phyloP scores from a whole-genome alignment of 2,329 filamentous ascomycete genomes.

The Arthrocladium fulminans region DNA sequence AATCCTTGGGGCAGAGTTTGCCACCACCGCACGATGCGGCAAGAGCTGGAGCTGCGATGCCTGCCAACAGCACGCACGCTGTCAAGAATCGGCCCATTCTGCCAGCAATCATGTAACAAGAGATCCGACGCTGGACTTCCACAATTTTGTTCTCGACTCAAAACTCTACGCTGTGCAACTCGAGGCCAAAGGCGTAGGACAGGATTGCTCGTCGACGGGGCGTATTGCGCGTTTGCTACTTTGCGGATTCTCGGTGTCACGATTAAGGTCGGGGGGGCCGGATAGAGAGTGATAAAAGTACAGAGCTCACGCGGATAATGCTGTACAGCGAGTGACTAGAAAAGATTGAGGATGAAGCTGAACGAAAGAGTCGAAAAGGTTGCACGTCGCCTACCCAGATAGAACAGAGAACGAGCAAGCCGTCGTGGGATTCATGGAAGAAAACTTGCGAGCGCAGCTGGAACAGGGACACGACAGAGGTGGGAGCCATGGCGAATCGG shows the following conservation, averaged over 20 bases:
- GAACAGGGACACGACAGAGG: background rate
- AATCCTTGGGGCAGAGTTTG: slow-evolving; percentile 58
- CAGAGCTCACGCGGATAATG: background rate
- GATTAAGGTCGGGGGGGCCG: slow-evolving; percentile 5
- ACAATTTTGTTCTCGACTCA: background rate
- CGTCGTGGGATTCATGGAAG: background rate
- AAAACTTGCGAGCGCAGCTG: background rate
- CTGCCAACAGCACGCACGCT: slow-evolving; percentile 3
- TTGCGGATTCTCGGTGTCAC: slow-evolving; percentile 1
- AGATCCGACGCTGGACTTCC: background rate
- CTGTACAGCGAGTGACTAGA: slow-evolving; percentile 4
- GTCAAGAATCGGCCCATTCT: slow-evolving; percentile 8
- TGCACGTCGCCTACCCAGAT: background rate
- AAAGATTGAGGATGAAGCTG: too few relatives aligned
- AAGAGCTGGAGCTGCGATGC: background rate
- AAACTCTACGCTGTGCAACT: background rate
- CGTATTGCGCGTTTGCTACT: background rate
- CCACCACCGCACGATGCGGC: slow-evolving; percentile 31
- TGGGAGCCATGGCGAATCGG: background rate
- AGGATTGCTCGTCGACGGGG: background rate
- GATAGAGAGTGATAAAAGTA: background rate
- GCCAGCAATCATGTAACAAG: background rate
- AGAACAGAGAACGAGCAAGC: background rate
- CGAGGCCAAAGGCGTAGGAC: background rate
- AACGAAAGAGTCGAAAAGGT: slow-evolving; percentile 1